Evolutionary conservation across 2,329 filamentous ascomycete genomes (phyloP).

Genomic region (Sporothrix globosa): DNA sequence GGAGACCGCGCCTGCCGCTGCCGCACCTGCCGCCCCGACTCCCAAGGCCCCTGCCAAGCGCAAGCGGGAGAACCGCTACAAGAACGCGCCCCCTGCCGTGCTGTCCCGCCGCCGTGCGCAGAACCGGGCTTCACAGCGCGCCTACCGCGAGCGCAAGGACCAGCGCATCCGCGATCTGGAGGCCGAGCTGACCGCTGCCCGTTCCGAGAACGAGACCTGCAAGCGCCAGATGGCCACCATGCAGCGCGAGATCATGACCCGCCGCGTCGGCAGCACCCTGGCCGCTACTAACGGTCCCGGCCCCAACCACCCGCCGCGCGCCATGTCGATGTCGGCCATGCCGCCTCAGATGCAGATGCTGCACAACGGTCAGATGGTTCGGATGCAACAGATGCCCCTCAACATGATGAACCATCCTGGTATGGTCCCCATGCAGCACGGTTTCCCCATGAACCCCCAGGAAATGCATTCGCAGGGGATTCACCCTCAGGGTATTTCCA

Average conservation of each 20-base stretch:
- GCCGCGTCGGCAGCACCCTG: constrained; percentile 34
- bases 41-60: constrained; percentile 50
- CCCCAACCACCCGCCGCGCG: background rate
- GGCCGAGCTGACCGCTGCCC: constrained; percentile 56
- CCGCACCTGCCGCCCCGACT: background rate
- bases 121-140: constrained; percentile 63
- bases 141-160: constrained; percentile 65
- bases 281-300: background rate
- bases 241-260: constrained; percentile 50
- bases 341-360: constrained; percentile 1
- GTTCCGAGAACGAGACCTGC: constrained; percentile 59
- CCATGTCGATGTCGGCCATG: background rate
- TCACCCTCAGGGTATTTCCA: background rate
- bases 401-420: background rate
- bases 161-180: constrained; percentile 68
- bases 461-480: background rate
- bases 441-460: background rate
- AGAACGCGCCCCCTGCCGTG: constrained; percentile 56
- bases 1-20: background rate
- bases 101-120: constrained; percentile 61
- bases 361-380: background rate
- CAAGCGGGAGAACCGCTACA: constrained; percentile 57
- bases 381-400: background rate
- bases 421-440: background rate
- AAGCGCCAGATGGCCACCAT: constrained; percentile 57